Conservation (phyloP, 225 moss, liverwort and hornwort genomes). For the Marchantia polymorpha region DNA sequence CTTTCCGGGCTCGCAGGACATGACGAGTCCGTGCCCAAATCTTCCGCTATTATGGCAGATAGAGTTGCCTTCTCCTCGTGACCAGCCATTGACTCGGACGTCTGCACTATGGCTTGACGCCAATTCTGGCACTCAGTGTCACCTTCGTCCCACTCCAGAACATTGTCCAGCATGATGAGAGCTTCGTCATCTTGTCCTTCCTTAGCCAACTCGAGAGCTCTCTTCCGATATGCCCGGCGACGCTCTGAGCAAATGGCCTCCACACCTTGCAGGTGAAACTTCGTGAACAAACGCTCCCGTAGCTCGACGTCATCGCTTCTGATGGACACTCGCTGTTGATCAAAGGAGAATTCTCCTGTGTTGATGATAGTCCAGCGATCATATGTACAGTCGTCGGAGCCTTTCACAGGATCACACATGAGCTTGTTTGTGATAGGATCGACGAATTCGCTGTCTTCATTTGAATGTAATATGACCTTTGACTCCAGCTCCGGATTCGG, state of each 20-base stretch:
- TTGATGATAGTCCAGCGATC: slow-evolving; percentile 30
- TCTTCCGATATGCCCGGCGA: slow-evolving; percentile 5
- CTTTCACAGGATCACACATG: slow-evolving; percentile 41
- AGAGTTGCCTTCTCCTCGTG: background rate
- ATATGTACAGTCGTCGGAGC: slow-evolving; percentile 29
- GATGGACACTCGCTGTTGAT: slow-evolving; percentile 10
- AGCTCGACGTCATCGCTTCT: slow-evolving; percentile 25
- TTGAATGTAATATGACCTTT: background rate
- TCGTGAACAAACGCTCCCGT: slow-evolving; percentile 23
- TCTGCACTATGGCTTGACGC: background rate
- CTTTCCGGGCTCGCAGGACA: background rate
- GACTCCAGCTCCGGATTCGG: slow-evolving; percentile 7
- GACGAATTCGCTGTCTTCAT: background rate
- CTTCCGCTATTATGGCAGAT: background rate
- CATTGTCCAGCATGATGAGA: slow-evolving; percentile 15
- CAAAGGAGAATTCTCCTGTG: background rate
- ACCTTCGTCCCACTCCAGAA: slow-evolving; percentile 17
- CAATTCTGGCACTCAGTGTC: slow-evolving; percentile 11
- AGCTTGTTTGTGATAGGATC: slow-evolving; percentile 34
- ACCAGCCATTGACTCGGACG: background rate
- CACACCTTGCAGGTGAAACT: slow-evolving; percentile 20
- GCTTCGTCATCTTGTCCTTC: slow-evolving; percentile 9
- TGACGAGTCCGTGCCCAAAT: background rate
- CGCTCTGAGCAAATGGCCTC: background rate
- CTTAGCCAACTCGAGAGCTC: slow-evolving; percentile 6